Evolutionary conservation across 306 rosid species (phyloP).

Genomic region (apple (Malus domestica)): ASM211411v1 NC_041802.1:5052501-5053000

Average conservation of each 20-base stretch:
- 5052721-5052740: conserved; percentile 63
- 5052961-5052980: conserved; percentile 89
- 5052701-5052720: conserved; percentile 84
- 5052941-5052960: conserved; percentile 49
- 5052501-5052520: conserved; percentile 76
- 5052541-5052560: conserved; percentile 38
- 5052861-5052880: not conserved
- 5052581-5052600: conserved; percentile 69
- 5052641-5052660: conserved; percentile 55
- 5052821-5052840: not conserved
- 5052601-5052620: conserved; percentile 83
- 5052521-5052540: conserved; percentile 80
- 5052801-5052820: not conserved
- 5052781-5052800: conserved; percentile 37
- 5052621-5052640: conserved; percentile 82
- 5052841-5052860: conserved; percentile 1
- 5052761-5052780: conserved; percentile 25
- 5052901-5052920: conserved; percentile 17
- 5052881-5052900: not conserved
- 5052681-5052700: conserved; percentile 55
- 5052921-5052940: conserved; percentile 54
- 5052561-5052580: conserved; percentile 55
- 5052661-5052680: conserved; percentile 30
- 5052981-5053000: conserved; percentile 73
- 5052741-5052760: conserved; percentile 53